Conservation (phyloP, 805 yeast species). For the Metschnikowia lachancei region DNA sequence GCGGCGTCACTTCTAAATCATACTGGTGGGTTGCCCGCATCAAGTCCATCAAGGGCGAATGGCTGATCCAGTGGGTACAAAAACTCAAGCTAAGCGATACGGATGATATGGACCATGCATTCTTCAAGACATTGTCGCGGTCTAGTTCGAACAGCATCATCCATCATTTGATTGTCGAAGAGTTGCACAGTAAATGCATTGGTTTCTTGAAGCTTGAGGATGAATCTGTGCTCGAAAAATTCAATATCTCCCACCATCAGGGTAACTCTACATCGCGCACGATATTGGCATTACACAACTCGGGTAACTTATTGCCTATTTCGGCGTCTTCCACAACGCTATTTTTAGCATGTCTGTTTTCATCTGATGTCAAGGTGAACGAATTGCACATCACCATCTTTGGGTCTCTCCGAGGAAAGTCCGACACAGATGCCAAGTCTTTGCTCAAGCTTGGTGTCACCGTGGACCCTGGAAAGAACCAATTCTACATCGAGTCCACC, state of each 20-base stretch:
- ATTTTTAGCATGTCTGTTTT: slow-evolving; percentile 30
- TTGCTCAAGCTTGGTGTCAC: slow-evolving; percentile 23
- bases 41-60: slow-evolving; percentile 48
- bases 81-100: slow-evolving; percentile 21
- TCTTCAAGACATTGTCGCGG: slow-evolving; percentile 40
- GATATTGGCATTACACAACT: slow-evolving; percentile 21
- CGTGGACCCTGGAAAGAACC: slow-evolving; percentile 22
- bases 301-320: slow-evolving; percentile 31
- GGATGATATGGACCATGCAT: slow-evolving; percentile 27
- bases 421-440: slow-evolving; percentile 15
- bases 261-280: slow-evolving; percentile 6
- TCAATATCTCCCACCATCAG: slow-evolving; percentile 5
- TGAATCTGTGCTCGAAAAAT: neutral
- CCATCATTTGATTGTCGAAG: slow-evolving; percentile 53
- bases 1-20: slow-evolving; percentile 35
- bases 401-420: slow-evolving; percentile 21
- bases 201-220: slow-evolving; percentile 24
- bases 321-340: slow-evolving; percentile 33
- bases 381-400: slow-evolving; percentile 29
- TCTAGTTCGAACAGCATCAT: slow-evolving; percentile 47
- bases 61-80: slow-evolving; percentile 55
- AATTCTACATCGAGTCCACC: slow-evolving; percentile 30
- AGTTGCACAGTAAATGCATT: slow-evolving; percentile 41
- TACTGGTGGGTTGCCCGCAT: slow-evolving; percentile 56
- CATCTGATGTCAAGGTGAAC: slow-evolving; percentile 20